phyloP scores from a whole-genome alignment of 106 monocot genomes.

The Agapanthus africanus region DNA sequence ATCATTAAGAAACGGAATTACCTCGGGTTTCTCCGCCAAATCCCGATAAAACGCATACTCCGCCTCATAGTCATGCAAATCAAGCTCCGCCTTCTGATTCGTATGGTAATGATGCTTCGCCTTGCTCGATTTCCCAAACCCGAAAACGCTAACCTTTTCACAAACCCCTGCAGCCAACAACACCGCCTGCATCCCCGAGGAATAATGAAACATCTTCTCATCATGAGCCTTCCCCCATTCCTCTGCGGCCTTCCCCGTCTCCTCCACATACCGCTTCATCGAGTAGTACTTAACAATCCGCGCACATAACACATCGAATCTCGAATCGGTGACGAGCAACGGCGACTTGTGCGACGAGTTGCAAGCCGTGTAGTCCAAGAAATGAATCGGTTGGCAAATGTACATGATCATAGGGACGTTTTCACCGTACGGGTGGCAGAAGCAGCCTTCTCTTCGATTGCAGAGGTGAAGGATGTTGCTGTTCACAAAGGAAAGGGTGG shows the following conservation, averaged over 20 bases:
- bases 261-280: slow-evolving; percentile 43
- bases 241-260: slow-evolving; percentile 27
- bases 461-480: slow-evolving; percentile 77
- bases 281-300: slow-evolving; percentile 76
- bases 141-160: slow-evolving; percentile 56
- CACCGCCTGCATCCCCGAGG: slow-evolving; percentile 82
- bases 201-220: slow-evolving; percentile 67
- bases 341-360: slow-evolving; percentile 37
- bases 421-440: slow-evolving; percentile 69
- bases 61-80: slow-evolving; percentile 80
- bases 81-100: slow-evolving; percentile 74
- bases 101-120: slow-evolving; percentile 91
- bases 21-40: slow-evolving; percentile 44
- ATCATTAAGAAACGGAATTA: slow-evolving; percentile 53
- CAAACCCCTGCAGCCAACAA: slow-evolving; percentile 66
- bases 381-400: slow-evolving; percentile 67
- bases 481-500: slow-evolving; percentile 62
- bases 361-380: slow-evolving; percentile 63
- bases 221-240: slow-evolving; percentile 58
- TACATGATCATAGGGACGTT: slow-evolving; percentile 59
- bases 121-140: slow-evolving; percentile 66
- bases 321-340: slow-evolving; percentile 50
- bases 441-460: slow-evolving; percentile 36
- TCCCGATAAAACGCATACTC: slow-evolving; percentile 73
- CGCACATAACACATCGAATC: slow-evolving; percentile 50